Evolutionary conservation across 2,329 filamentous ascomycete species (phyloP), one percentile per base, ranked within the genome.

Genomic region (Sporothrix globosa): DNA sequence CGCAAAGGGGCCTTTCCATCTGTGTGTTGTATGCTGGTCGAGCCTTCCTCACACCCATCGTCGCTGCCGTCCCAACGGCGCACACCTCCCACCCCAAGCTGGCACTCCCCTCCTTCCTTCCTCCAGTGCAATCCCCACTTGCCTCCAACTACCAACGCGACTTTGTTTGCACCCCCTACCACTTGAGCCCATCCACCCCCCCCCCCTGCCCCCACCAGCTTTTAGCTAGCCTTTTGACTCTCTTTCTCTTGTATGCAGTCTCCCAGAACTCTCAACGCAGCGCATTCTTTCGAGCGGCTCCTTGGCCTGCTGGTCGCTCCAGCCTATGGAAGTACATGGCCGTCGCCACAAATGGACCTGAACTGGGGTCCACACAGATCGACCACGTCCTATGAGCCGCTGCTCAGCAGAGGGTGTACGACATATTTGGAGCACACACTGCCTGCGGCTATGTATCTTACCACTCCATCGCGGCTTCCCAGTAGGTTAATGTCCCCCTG

Each of bases 241-340:
- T 34, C 44, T 44, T 44, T 21, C 21, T 11, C 34, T 11, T 56
- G 39, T 54, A 41, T 4, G n/a, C 50, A 58, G 69, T 27, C 69
- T 17, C 21, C 27, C 11, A 44, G 41, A 34, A 44, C 41, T 44
- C 41, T 17, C 41, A 44, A 6, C 24, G 46, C 53, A 24, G 54
- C 27, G 56, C 69, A 71, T 71, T 71, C 66, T 68, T 68, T 58
- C 41, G 52, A 58, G 69, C 67, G 69, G 69, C 69, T 71, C 69
- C 65, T 53, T 30, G 34, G 27, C 54, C 56, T 44, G 39, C 50
- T 27, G 52, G 60, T 11, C 41, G 17, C 52, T 65, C 58, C 58
- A 63, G 58, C n/a, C 58, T 48, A 48, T 61, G 58, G 39, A 46
- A 46, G 58, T 63, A 63, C 39, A 44, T 60, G 41, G 5, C n/a